Base-by-base conservation (phyloP, 805 yeast genomes). In the Brettanomyces custersianus region DNA sequence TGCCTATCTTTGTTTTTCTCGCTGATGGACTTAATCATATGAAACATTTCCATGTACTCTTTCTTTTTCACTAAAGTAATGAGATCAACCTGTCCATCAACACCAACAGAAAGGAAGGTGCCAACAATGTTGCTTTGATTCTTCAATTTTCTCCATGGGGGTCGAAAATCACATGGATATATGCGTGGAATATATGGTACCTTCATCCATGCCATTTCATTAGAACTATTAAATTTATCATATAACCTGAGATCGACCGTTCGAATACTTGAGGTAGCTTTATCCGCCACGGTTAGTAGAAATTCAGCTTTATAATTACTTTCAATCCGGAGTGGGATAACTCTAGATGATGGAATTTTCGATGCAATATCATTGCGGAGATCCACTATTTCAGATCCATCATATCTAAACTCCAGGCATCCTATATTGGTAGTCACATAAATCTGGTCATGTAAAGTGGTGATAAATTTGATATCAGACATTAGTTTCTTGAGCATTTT, bases 81-180 rank as follows among this genome's bases (percentile, higher is more conserved):
- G 27, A 37, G 27, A 36, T 41, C 47, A 6, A 64, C 39, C 29
- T 62, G 66, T 4, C 72, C 71, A 28, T 58, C 53, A 13, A 65
- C 27, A 1, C 70, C 70, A 37, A 60, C 55, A 10, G 62, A 45
- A 13, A 58, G 12, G 18, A 31, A 31, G 11, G 16, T 23, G 10
- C 25, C 37, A 30, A 33, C 11, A 13, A 20, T 17, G 5, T 15
- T 15, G 16, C 13, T 9, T 17, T 20, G 25, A 24, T 37, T 25
- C 10, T 34, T 19, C 10, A 18, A 10, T 4, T 25, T 28, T 9
- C 33, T 12, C 69, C 70, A 65, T 15, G 49, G 37, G 2, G 68
- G 61, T 1, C 33, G 31, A 20, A 61, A 47, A 2, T 44, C 36
- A 36, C 65, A 57, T 20, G 34, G 30, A 3, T 32, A 30, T 2